Percentiles rank a stretch among this genome's conserved stretches.
Conservation (phyloP, 805 yeast genomes). For the Isabelozyma pseudorhagii region DNA sequence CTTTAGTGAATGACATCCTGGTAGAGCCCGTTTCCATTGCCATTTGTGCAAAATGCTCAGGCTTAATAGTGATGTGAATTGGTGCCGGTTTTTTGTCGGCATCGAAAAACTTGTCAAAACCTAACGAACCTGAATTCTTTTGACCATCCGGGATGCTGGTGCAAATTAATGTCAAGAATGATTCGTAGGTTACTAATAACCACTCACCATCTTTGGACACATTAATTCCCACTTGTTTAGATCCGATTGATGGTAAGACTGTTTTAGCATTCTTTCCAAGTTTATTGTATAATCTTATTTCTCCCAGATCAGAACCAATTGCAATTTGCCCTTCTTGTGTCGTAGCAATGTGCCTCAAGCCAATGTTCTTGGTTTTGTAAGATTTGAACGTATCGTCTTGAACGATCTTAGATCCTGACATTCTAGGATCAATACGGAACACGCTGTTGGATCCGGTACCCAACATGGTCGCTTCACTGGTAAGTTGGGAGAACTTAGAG, state of each 20-base stretch:
- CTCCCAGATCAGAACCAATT: slow-evolving; percentile 74
- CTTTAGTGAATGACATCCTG: slow-evolving; percentile 62
- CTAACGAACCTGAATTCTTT: slow-evolving; percentile 54
- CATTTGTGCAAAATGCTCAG: slow-evolving; percentile 70
- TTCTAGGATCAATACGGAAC: slow-evolving; percentile 79
- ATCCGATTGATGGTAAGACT: slow-evolving; percentile 79
- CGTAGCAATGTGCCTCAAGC: slow-evolving; percentile 62
- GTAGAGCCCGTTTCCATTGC: slow-evolving; percentile 42
- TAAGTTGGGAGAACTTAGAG: slow-evolving; percentile 69
- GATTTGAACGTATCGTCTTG: slow-evolving; percentile 34
- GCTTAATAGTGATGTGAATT: slow-evolving; percentile 60
- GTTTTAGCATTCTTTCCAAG: slow-evolving; percentile 78
- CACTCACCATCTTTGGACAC: slow-evolving; percentile 78
- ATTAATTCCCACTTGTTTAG: slow-evolving; percentile 63
- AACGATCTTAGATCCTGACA: slow-evolving; percentile 54
- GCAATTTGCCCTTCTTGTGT: slow-evolving; percentile 75
- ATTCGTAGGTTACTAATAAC: slow-evolving; percentile 75
- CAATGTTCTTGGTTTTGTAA: slow-evolving; percentile 50
- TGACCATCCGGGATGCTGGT: slow-evolving; percentile 57
- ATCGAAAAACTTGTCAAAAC: slow-evolving; percentile 64
- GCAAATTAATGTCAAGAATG: slow-evolving; percentile 69
- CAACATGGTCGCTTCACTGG: slow-evolving; percentile 68
- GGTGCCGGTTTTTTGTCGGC: slow-evolving; percentile 68
- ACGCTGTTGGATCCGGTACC: slow-evolving; percentile 66
- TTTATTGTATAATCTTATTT: slow-evolving; percentile 67